Evolutionary conservation across 768 basidiomycete species (phyloP).

Genomic region (Xerocomus spinulosus): DNA sequence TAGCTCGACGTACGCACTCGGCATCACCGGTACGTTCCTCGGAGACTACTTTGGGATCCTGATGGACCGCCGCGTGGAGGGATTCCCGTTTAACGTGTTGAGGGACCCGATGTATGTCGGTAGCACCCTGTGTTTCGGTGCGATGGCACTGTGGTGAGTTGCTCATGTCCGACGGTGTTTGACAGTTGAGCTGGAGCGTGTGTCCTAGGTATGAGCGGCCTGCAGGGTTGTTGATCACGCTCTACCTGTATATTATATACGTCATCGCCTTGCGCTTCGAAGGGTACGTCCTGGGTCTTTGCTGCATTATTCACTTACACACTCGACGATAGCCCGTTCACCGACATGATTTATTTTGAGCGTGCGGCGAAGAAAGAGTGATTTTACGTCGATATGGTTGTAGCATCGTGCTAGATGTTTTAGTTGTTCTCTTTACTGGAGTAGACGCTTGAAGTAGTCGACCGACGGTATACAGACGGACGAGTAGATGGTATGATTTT

Average conservation of each 20-base stretch:
- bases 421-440: background rate
- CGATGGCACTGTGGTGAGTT: slow-evolving; percentile 78
- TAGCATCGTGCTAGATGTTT: too few species aligned
- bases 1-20: slow-evolving; percentile 84
- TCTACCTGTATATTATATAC: slow-evolving; percentile 83
- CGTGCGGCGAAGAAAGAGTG: slow-evolving; percentile 31
- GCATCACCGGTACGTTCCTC: slow-evolving; percentile 90
- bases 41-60: slow-evolving; percentile 82
- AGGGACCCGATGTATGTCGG: slow-evolving; percentile 97
- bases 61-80: slow-evolving; percentile 87
- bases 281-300: slow-evolving; percentile 53
- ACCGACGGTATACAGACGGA: background rate
- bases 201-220: slow-evolving; percentile 73
- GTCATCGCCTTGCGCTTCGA: slow-evolving; percentile 81
- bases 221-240: slow-evolving; percentile 73
- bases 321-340: slow-evolving; percentile 57
- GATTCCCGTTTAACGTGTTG: slow-evolving; percentile 94
- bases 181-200: background rate
- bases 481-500: background rate
- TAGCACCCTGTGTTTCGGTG: slow-evolving; percentile 85
- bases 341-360: slow-evolving; percentile 74
- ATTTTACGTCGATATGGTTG: background rate
- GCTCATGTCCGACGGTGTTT: background rate
- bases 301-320: background rate
- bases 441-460: too few species aligned